Evolutionary conservation across 441 rosid genomes (phyloP), one percentile per base, ranked within the genome.

Genomic region (Flueggea neowawraea): DNA sequence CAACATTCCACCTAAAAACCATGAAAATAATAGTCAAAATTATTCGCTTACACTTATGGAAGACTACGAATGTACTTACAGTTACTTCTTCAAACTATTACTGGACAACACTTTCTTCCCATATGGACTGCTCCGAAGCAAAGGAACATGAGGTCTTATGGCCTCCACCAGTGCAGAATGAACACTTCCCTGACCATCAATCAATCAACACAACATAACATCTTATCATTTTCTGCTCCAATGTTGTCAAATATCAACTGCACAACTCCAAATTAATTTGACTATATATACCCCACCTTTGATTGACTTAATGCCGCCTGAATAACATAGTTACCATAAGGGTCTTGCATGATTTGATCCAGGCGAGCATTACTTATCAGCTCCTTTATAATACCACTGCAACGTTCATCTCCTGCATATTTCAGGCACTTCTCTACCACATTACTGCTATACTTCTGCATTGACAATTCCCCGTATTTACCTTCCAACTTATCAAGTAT

Each of bases 361-460:
- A 88, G 54, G 64, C 74, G 79, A 67, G 82, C 71, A 73, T 75
- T 72, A 73, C 50, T 80, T 55, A 87, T 73, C 67, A 91, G 82
- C 75, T 86, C 96, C 58, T 61, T 66, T 22, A 88, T 76, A 62
- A 88, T 80, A 16, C 66, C 61, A 63, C 74, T 58, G 22, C 80
- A 66, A 44, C 64, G 73, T 61, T 83, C 90, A 39, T 86, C 94
- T 61, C 79, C 74, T 13, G 83, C 78, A 74, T 77, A 77, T 70
- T 80, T 82, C 58, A 91, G 74, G 67, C 96, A 88, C 64, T 81
- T 88, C 78, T 91, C 97, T 43, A 91, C 91, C 55, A 91, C 97
- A 52, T 88, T 91, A 73, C 97, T 88, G 80, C 96, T 86, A 65
- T 85, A 91, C 66, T 91, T 88, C 78, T 88, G 96, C 89, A 88